Percentiles rank a stretch among this genome's conserved stretches.
Evolutionary conservation across 2,329 filamentous ascomycete genomes (phyloP).

Genomic region (Epicoccum sorghinum): DNA sequence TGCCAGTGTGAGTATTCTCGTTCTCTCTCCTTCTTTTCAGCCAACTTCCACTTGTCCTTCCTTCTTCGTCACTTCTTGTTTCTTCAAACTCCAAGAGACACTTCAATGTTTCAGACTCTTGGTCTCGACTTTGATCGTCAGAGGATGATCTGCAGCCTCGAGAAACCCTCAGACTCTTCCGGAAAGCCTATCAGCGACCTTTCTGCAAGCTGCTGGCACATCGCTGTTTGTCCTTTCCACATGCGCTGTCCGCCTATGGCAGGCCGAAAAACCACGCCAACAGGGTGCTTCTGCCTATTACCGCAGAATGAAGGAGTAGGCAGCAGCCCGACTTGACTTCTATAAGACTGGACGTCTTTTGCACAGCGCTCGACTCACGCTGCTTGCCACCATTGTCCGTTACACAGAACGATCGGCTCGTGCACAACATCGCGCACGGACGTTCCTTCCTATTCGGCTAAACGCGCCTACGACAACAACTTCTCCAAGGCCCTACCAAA

Average conservation of each 20-base stretch:
- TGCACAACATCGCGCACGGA: conserved; percentile 28
- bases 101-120: background rate
- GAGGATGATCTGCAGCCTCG: background rate
- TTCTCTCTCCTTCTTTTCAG: background rate
- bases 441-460: conserved; percentile 34
- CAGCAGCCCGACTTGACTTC: background rate
- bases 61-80: background rate
- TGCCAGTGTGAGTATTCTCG: background rate
- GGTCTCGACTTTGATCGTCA: background rate
- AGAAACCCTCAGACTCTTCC: background rate
- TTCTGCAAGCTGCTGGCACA: background rate
- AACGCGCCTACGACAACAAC: conserved; percentile 40
- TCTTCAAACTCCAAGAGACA: background rate
- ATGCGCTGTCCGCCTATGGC: background rate
- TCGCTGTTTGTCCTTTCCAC: background rate
- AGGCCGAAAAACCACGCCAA: background rate
- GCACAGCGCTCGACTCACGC: background rate
- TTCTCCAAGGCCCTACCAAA: conserved; percentile 38
- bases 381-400: conserved; percentile 5
- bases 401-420: conserved; percentile 27
- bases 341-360: conserved; percentile 4
- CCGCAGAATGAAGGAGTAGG: background rate
- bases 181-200: too few relatives aligned
- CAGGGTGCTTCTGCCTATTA: background rate
- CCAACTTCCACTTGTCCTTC: background rate